Evolutionary conservation across 176 grass and related monocot species (phyloP), one percentile per base, ranked within the genome.

Genomic region (Eragrostis nindensis): DNA sequence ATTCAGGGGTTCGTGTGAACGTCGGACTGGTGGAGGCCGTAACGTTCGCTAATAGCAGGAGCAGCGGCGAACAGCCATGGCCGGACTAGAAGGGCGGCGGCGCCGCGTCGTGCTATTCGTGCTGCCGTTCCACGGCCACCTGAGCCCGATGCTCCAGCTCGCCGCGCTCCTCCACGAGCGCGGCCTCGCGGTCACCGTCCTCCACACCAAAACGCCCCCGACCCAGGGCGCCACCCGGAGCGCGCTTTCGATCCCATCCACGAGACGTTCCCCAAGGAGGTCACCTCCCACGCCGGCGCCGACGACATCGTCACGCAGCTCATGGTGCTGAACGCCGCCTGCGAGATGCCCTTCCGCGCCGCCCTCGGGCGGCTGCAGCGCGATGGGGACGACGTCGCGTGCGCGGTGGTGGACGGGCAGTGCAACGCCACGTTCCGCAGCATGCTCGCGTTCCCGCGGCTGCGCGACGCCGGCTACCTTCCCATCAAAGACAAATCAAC

Each of bases 121-220:
- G 6, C 46, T 79, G 15, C 85, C 85, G 43, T 91, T 80, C 71
- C 85, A 87, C 57, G 85, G 85, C 68, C 89, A 88, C 53, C 19
- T 91, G 10, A 88, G 2, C 47, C 85, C 81, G 0, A 85, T 76
- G 81, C 71, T 91, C n/a, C 56, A 77, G 60, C 81, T 88, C 36
- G 85, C 68, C 8, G 27, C 19, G 25, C 27, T 71, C 9, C 76
- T 91, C 24, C 70, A 68, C 24, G 71, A 7, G 0, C 66, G 80
- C 0, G 89, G 84, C 8, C 66, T 91, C 61, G 32, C 17, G 13
- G 62, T 91, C 84, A 87, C 75, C 73, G 62, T 91, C 75, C 25
- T 91, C 68, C 84, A 80, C 84, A 50, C 84, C 75, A 11, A 69
- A 70, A 90, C 74, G 60, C 74, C 3, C 83, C 71, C 0, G 80